Conservation (phyloP, 2,329 filamentous ascomycete genomes). For the Ophiostoma australiae region DNA sequence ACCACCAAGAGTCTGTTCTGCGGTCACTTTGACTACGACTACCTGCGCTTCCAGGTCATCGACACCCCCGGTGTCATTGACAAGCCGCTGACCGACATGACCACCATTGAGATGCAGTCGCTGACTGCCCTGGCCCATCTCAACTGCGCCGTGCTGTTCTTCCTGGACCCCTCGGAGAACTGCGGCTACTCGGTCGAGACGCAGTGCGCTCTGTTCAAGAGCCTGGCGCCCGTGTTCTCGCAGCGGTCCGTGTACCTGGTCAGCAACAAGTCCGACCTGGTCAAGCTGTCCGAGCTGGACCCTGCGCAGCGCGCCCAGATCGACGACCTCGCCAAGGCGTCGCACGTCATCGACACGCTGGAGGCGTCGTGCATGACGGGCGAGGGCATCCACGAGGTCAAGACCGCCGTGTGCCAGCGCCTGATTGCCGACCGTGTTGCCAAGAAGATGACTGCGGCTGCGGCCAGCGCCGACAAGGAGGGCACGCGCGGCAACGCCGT, state of each 20-base stretch:
- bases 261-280: slow-evolving; percentile 96
- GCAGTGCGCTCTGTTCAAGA: slow-evolving; percentile 92
- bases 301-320: slow-evolving; percentile 60
- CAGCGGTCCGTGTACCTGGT: slow-evolving; percentile 97
- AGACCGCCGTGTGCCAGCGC: slow-evolving; percentile 90
- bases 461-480: slow-evolving; percentile 66
- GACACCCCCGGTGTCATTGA: slow-evolving; percentile 98
- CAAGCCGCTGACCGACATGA: slow-evolving; percentile 98
- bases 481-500: slow-evolving; percentile 84
- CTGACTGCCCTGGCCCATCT: slow-evolving; percentile 98
- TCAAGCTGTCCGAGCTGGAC: slow-evolving; percentile 80
- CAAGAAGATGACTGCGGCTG: slow-evolving; percentile 92
- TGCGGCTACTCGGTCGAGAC: slow-evolving; percentile 90
- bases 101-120: slow-evolving; percentile 98
- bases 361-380: slow-evolving; percentile 92
- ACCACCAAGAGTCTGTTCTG: slow-evolving; percentile 94
- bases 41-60: slow-evolving; percentile 75
- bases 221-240: slow-evolving; percentile 92
- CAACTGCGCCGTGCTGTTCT: slow-evolving; percentile 90
- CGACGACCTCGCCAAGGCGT: slow-evolving; percentile 32
- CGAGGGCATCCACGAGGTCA: slow-evolving; percentile 89
- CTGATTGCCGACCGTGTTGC: slow-evolving; percentile 89
- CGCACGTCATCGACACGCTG: slow-evolving; percentile 85
- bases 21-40: slow-evolving; percentile 97
- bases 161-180: slow-evolving; percentile 96